Evolutionary conservation across 2,329 filamentous ascomycete genomes (phyloP), one percentile per base, ranked within the genome.

Genomic region (Talaromyces sp.): DNA sequence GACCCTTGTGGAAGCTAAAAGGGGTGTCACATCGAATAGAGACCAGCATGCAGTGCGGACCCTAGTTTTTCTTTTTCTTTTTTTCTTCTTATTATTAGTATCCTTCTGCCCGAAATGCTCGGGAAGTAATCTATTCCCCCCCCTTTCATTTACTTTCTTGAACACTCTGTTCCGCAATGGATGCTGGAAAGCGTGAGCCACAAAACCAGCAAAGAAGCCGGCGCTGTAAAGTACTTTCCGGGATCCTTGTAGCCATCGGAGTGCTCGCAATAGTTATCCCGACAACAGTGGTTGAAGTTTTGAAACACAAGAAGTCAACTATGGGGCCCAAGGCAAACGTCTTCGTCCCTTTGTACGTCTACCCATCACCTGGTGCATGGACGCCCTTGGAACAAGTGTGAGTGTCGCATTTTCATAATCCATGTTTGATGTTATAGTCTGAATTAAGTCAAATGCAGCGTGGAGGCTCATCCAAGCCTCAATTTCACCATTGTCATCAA

Each of bases 401-500:
- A 63, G 71, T 72, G 12, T n/a, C 12, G 27, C 26, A 62, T 60
- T 58, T 57, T 57, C 60, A 48, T 35, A n/a, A 27, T 11, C 53
- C 64, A 62, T 61, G 32, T 52, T 61, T 62, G 26, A 52, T 60
- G 11, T 12, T 24, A 17, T 21, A 21, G 14, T 41, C 2, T 24
- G 17, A 38, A 26, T 29, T 43, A 48, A 21, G 38, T 21, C n/a
- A 54, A 57, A 63, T 64, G 64, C 66, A 77, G 74, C 62, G 72
- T 77, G 46, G 67, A 69, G 59, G 58, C 66, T n/a, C 68, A 78
- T 64, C 75, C 75, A 35, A 64, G 72, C 58, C 67, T 77, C 65
- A 73, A 80, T 59, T 82, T 83, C 65, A 82, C 81, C 50, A 75
- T 81, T 31, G 73, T 79, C 60, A 77, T 82, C 61, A 83, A 82